Percentiles rank a stretch among this genome's conserved stretches.
Conservation (phyloP, 2,329 filamentous ascomycete genomes). For the Emergomyces africanus region DNA sequence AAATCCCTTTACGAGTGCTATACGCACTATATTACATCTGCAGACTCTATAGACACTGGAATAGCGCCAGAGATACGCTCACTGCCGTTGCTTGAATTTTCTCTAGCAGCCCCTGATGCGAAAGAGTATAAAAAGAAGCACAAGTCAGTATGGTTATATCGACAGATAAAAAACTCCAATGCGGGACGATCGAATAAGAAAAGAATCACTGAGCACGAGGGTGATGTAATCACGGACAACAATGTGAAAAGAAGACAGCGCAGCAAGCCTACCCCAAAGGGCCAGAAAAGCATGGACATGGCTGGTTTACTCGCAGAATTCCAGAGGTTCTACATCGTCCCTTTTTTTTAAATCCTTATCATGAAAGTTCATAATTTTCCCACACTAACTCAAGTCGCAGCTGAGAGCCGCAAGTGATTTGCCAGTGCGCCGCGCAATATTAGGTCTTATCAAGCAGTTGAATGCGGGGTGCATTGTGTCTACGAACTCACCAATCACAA, state of each 20-base stretch:
- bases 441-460: not conserved
- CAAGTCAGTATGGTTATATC: not conserved
- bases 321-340: slow-evolving; percentile 8
- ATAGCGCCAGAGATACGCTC: not conserved
- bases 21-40: not conserved
- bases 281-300: slow-evolving; percentile 16
- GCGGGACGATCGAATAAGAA: not conserved
- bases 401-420: not conserved
- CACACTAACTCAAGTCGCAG: not conserved
- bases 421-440: not conserved
- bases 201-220: not conserved
- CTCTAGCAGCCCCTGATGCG: not conserved
- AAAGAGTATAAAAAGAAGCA: not conserved
- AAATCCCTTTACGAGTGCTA: not conserved
- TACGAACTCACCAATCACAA: not conserved
- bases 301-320: slow-evolving; percentile 21
- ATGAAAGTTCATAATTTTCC: not conserved
- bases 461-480: not conserved
- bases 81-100: slow-evolving; percentile 2
- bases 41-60: too few relatives aligned
- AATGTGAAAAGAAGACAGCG: not conserved
- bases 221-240: slow-evolving; percentile 6
- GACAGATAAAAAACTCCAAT: not conserved
- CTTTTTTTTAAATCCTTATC: not conserved
- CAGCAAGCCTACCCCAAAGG: slow-evolving; percentile 13